Evolutionary conservation across 2,329 filamentous ascomycete species (phyloP), one percentile per base, ranked within the genome.

Genomic region (Cladosporium sp.): DNA sequence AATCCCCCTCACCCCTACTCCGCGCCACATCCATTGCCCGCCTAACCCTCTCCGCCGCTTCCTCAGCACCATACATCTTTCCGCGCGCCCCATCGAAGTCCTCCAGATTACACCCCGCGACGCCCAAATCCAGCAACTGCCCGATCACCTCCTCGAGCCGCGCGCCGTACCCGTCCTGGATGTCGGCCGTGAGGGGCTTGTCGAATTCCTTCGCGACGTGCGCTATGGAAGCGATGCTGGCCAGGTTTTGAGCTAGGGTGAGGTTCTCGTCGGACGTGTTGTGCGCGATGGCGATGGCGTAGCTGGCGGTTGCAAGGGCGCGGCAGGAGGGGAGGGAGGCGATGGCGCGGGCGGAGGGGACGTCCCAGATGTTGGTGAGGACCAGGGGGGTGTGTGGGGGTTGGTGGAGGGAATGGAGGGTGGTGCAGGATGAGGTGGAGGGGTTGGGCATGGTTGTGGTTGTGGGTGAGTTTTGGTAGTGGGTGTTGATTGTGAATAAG

Each of bases 71-170:
- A 65, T 62, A 74, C 58, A 70, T 63, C 57, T 59, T 62, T 10
- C 59, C 70, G 46, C 60, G 67, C 38, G 58, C 62, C 46, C 61
- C 72, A 63, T 69, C 72, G 52, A 59, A 71, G 52, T 85, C 82
- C 55, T 84, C 81, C 2, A 85, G 71, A 59, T 85, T 85, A 44
- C 75, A 76, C 0, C 82, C 81, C 1, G 78, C 77, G 0, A 72
- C 80, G 0, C 81, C 81, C 0, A 75, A 54, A 3, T 70, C 62
- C n/a, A 84, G 73, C 1, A 77, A 69, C 4, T 74, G 70, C 4
- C 68, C 72, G 2, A 81, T 70, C 16, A 72, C 65, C 2, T 75
- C 76, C 34, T 49, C 46, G 16, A 49, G 14, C 3, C 46, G 37
- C 3, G 43, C 46, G 10, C 46, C 46, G 56, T 83, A 85, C 0